phyloP scores from a whole-genome alignment of 2,329 filamentous ascomycete genomes.

The Pseudocercospora crystallina region DNA sequence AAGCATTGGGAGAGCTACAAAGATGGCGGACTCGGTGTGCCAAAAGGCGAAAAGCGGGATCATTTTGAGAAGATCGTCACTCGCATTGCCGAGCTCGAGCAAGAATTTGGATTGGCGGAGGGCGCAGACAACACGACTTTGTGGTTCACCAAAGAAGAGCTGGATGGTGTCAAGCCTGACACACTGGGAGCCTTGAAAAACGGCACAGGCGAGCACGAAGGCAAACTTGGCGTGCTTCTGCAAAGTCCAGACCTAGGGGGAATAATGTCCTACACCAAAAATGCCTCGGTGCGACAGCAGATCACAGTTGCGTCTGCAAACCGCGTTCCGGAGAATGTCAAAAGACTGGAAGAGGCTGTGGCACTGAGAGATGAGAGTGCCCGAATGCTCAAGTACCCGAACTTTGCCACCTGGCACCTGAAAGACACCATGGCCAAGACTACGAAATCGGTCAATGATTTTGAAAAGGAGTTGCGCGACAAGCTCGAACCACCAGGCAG shows the following conservation, averaged over 20 bases:
- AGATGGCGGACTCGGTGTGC: slow-evolving; percentile 68
- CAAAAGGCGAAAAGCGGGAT: slow-evolving; percentile 66
- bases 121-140: slow-evolving; percentile 75
- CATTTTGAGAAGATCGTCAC: slow-evolving; percentile 82
- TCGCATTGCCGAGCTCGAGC: slow-evolving; percentile 67
- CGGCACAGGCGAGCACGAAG: slow-evolving; percentile 68
- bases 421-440: slow-evolving; percentile 82
- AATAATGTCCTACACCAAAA: slow-evolving; percentile 69
- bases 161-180: slow-evolving; percentile 72
- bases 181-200: slow-evolving; percentile 65
- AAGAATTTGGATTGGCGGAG: slow-evolving; percentile 71
- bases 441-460: slow-evolving; percentile 60
- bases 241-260: slow-evolving; percentile 75
- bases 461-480: slow-evolving; percentile 55
- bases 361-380: slow-evolving; percentile 73
- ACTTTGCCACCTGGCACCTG: slow-evolving; percentile 72
- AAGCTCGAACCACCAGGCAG: not conserved
- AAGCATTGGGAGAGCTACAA: slow-evolving; percentile 74
- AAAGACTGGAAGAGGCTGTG: slow-evolving; percentile 70
- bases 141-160: slow-evolving; percentile 71
- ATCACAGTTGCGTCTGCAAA: slow-evolving; percentile 72
- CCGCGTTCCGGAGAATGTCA: slow-evolving; percentile 70
- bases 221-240: slow-evolving; percentile 65
- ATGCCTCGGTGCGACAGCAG: slow-evolving; percentile 64
- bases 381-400: slow-evolving; percentile 70